A percentile compares a stretch with the other conserved stretches of the same genome.
phyloP scores from a whole-genome alignment of 2,329 filamentous ascomycete genomes.

The Arthroderma sp. region DNA sequence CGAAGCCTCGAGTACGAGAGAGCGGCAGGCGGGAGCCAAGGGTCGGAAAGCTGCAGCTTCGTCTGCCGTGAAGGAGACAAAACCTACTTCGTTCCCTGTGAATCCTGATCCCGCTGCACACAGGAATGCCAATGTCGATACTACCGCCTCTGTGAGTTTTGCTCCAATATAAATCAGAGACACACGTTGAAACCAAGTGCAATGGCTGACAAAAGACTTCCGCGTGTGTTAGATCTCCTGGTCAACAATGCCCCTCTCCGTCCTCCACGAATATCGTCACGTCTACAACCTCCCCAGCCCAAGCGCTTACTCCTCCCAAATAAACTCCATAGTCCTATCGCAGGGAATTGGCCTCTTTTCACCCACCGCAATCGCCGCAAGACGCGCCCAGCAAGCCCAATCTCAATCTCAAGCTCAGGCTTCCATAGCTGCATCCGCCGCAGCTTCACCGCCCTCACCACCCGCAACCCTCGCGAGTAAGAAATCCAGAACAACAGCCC shows the following conservation, averaged over 20 bases:
- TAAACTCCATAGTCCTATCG: constrained; percentile 35
- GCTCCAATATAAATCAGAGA: not conserved
- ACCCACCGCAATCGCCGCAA: constrained; percentile 31
- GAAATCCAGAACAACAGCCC: too few species aligned
- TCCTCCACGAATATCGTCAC: constrained; percentile 37
- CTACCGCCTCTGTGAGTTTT: constrained; percentile 4
- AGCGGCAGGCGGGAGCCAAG: constrained; percentile 22
- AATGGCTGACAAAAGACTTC: not conserved
- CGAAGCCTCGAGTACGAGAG: constrained; percentile 34
- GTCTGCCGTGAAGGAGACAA: constrained; percentile 18
- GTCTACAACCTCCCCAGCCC: constrained; percentile 34
- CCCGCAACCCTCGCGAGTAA: too few species aligned
- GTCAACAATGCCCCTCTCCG: constrained; percentile 29
- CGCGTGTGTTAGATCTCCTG: constrained; percentile 26
- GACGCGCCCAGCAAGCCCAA: constrained; percentile 15
- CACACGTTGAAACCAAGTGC: not conserved
- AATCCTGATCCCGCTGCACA: too few species aligned
- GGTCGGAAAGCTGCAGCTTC: constrained; percentile 19
- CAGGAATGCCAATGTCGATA: constrained; percentile 1
- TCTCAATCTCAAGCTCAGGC: too few species aligned
- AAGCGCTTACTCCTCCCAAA: constrained; percentile 30
- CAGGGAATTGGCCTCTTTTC: constrained; percentile 32
- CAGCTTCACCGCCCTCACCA: too few species aligned
- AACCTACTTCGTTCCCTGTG: not conserved
- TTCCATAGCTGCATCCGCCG: too few species aligned